Evolutionary conservation across 805 yeast genomes (phyloP).

Genomic region (Saccharomyces jurei): DNA sequence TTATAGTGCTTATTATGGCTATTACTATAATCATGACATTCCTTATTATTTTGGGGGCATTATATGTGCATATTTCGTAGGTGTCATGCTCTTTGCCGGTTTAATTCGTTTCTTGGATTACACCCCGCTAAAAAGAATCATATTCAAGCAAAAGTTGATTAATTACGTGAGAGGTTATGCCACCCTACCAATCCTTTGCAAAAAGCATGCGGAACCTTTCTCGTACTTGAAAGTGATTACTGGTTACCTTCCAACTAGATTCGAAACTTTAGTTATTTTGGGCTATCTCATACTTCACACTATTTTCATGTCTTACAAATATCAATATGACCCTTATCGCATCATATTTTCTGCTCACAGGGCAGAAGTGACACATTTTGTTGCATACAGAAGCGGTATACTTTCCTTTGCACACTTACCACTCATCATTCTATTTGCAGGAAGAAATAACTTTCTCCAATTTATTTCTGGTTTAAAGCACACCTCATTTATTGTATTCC

Average conservation of each 20-base stretch:
- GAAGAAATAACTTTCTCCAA: constrained; percentile 62
- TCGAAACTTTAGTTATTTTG: constrained; percentile 12
- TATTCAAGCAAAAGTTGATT: constrained; percentile 7
- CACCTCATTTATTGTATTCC: constrained; percentile 56
- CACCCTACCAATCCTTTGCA: constrained; percentile 12
- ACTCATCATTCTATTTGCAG: constrained; percentile 51
- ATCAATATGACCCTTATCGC: constrained; percentile 13
- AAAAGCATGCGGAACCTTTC: constrained; percentile 16
- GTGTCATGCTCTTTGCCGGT: constrained; percentile 5
- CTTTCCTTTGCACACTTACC: constrained; percentile 45
- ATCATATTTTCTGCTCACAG: constrained; percentile 8
- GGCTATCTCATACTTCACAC: constrained; percentile 15
- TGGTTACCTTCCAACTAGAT: constrained; percentile 19
- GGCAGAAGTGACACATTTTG: constrained; percentile 20
- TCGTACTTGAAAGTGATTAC: constrained; percentile 4
- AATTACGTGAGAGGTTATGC: constrained; percentile 14
- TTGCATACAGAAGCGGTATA: constrained; percentile 43
- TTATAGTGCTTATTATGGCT: constrained; percentile 14
- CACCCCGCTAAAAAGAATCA: constrained; percentile 5
- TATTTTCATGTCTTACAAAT: constrained; percentile 7
- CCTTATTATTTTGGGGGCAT: constrained; percentile 10
- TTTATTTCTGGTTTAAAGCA: constrained; percentile 55
- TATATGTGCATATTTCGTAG: constrained; percentile 11
- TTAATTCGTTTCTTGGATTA: constrained; percentile 8
- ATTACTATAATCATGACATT: constrained; percentile 14